Conservation (phyloP, 2,329 filamentous ascomycete species). For the Graphiopsis chlorocephala region DNA sequence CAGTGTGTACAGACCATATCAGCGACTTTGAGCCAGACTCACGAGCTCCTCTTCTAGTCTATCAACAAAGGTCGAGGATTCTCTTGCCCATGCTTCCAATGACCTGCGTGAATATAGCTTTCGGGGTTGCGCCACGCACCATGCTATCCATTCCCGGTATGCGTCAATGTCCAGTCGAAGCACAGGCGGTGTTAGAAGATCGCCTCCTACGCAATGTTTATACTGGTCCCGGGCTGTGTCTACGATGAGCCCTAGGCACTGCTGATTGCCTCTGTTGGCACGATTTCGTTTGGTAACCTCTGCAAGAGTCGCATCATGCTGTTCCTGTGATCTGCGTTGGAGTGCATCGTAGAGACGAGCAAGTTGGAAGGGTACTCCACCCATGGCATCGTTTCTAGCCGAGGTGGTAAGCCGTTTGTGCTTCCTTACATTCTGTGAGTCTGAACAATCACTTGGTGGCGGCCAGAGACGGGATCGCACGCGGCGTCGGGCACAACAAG, state of each 20-base stretch:
- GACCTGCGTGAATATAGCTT: background rate
- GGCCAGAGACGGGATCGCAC: background rate
- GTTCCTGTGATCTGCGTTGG: background rate
- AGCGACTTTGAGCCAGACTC: background rate
- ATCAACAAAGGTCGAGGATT: background rate
- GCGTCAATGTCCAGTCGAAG: background rate
- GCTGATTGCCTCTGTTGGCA: background rate
- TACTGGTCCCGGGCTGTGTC: background rate
- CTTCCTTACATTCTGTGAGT: background rate
- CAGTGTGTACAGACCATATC: background rate
- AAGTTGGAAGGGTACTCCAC: background rate
- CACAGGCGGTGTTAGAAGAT: background rate
- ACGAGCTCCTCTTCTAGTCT: background rate
- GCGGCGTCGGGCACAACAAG: background rate
- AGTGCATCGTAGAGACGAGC: background rate
- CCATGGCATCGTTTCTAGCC: background rate
- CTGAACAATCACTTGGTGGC: background rate
- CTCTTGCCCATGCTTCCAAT: background rate
- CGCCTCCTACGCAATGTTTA: background rate
- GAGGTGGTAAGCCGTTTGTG: background rate
- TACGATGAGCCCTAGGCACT: background rate
- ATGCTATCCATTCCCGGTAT: background rate
- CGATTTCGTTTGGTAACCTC: background rate
- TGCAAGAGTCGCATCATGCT: background rate
- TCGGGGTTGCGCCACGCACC: background rate